Evolutionary conservation across 2,329 filamentous ascomycete genomes (phyloP).

Genomic region (Colletotrichum limetticola): DNA sequence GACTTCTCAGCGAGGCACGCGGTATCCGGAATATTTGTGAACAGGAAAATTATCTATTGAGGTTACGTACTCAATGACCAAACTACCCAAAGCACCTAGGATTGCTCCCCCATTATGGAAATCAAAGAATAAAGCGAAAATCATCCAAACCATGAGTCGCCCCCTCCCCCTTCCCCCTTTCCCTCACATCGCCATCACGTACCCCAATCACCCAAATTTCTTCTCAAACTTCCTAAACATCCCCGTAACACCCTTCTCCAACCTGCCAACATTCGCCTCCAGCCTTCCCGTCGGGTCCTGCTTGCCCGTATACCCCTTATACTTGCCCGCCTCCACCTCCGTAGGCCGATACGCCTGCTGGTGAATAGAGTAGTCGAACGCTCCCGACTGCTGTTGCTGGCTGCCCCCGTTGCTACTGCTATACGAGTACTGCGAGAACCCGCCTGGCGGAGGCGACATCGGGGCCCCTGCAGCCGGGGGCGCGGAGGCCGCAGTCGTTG

Average conservation of each 20-base stretch:
- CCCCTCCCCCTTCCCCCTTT: not conserved
- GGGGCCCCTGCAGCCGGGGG: not conserved
- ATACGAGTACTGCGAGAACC: slow-evolving; percentile 67
- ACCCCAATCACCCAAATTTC: slow-evolving; percentile 65
- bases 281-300: slow-evolving; percentile 62
- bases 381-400: slow-evolving; percentile 36
- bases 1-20: too few relatives aligned
- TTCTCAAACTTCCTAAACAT: slow-evolving; percentile 85
- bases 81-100: too few relatives aligned
- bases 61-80: too few relatives aligned
- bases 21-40: too few relatives aligned
- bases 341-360: slow-evolving; percentile 77
- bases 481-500: slow-evolving; percentile 45
- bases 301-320: slow-evolving; percentile 55
- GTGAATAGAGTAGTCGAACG: slow-evolving; percentile 68
- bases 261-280: slow-evolving; percentile 71
- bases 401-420: slow-evolving; percentile 37
- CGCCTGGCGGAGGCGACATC: slow-evolving; percentile 55
- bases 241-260: slow-evolving; percentile 77
- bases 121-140: not conserved
- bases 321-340: slow-evolving; percentile 65
- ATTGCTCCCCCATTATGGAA: not conserved
- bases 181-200: not conserved
- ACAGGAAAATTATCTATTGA: too few relatives aligned
- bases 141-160: not conserved